Evolutionary conservation across 192 early-diverging fungal species (phyloP).

Genomic region (Umbelopsis vinacea): DNA sequence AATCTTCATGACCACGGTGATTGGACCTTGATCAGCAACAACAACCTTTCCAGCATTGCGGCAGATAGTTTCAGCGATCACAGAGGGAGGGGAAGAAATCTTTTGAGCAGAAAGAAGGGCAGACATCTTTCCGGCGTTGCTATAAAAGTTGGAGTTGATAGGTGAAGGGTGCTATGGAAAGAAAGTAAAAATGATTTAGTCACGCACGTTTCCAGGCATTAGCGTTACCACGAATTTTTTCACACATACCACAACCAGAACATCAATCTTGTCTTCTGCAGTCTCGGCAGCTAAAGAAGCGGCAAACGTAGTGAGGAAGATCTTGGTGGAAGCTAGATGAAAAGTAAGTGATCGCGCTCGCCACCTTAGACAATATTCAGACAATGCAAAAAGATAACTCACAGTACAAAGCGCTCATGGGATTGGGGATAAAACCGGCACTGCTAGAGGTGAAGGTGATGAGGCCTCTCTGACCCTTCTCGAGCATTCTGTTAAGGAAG

Average conservation of each 20-base stretch:
- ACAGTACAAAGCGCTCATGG: slow-evolving; percentile 55
- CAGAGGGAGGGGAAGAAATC: slow-evolving; percentile 44
- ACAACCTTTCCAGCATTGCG: slow-evolving; percentile 55
- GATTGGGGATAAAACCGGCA: slow-evolving; percentile 57
- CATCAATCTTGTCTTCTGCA: slow-evolving; percentile 52
- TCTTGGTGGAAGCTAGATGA: slow-evolving; percentile 49
- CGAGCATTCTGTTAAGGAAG: slow-evolving; percentile 50
- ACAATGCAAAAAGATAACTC: slow-evolving; percentile 8
- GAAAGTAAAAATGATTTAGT: neutral
- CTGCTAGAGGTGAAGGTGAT: slow-evolving; percentile 60
- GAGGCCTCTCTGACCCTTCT: slow-evolving; percentile 38
- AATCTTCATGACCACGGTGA: slow-evolving; percentile 53
- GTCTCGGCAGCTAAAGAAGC: slow-evolving; percentile 59
- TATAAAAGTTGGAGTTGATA: slow-evolving; percentile 60
- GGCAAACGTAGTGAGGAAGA: slow-evolving; percentile 60
- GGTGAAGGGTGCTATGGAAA: slow-evolving; percentile 52
- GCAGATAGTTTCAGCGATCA: slow-evolving; percentile 61
- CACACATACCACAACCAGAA: slow-evolving; percentile 51
- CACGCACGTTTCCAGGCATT: neutral
- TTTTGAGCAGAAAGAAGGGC: slow-evolving; percentile 45
- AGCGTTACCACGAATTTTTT: neutral
- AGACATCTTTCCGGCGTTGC: slow-evolving; percentile 55
- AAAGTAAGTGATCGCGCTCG: neutral
- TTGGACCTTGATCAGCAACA: slow-evolving; percentile 53
- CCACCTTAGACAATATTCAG: neutral